Percentiles rank a stretch among this genome's conserved stretches.
These are phyloP conservation scores for Bonia amplexicaulis DNA, from an alignment of 176 grass and related monocot species.

Conservation along the genomic window DNA sequence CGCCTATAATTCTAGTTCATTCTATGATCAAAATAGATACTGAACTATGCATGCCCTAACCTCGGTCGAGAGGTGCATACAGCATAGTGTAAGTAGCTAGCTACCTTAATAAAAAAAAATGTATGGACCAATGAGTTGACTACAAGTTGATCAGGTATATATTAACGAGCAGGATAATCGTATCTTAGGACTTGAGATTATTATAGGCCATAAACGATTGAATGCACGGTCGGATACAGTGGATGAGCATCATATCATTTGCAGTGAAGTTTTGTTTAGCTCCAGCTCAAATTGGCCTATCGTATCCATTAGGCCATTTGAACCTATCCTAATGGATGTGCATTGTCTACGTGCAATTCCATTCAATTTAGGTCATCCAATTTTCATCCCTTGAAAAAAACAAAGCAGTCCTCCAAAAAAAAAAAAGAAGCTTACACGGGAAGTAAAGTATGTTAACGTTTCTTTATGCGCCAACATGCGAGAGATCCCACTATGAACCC, in stretches of 20 bases:
- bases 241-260: background rate
- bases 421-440: background rate
- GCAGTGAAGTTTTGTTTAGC: background rate
- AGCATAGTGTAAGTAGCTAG: background rate
- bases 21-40: background rate
- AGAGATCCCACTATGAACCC: background rate
- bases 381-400: background rate
- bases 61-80: background rate
- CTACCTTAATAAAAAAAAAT: background rate
- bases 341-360: background rate
- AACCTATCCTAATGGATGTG: background rate
- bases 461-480: background rate
- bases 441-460: background rate
- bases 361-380: too few species aligned
- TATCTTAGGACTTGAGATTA: conserved; percentile 14
- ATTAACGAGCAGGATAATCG: conserved; percentile 29
- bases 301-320: background rate
- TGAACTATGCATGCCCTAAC: background rate
- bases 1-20: too few species aligned
- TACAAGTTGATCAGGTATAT: background rate
- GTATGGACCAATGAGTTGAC: conserved; percentile 9
- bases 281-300: background rate
- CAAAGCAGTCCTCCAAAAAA: background rate
- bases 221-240: conserved; percentile 2
- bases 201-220: background rate